Base-by-base conservation (phyloP, 2,329 filamentous ascomycete genomes). In the Berkeleyomyces rouxiae region DNA sequence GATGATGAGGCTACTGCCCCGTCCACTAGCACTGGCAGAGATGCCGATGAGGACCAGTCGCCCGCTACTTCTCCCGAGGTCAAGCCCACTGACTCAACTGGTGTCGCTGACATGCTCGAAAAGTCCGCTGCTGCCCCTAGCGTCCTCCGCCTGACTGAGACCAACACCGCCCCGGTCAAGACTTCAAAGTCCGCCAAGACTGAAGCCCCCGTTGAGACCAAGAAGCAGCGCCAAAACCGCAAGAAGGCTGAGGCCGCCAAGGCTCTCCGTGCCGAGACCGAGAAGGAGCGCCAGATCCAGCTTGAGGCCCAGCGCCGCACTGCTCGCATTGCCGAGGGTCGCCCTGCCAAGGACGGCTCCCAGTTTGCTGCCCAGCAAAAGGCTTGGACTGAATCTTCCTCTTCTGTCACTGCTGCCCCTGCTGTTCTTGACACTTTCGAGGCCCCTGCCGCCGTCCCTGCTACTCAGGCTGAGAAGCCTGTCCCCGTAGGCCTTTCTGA, bases 141-240 rank as follows among this genome's bases (percentile, higher is more conserved):
- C 0, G 83, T 95, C 58, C 78, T 96, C 66, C 88, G 88, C 66
- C 78, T 97, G 66, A 61, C 64, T 51, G 61, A 64, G 36, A 93
- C 87, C 62, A 84, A 85, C 66, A 71, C 81, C 74, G 69, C 80
- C 74, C 71, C 83, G 79, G 75, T 80, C 70, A 77, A 81, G 66
- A 84, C 85, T 74, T 75, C 79, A 66, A 84, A 84, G 74, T 77
- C 81, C 69, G 75, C 78, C 67, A 82, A 85, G 75, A 76, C 79
- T 47, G 78, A 82, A 67, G 84, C 88, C 72, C 79, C 81, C 58
- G 81, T 80, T 16, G 88, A 96, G 78, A 87, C 86, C 23, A 96
- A 96, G 86, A 96, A 96, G 79, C 89, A 95, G 77, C 85, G 90
- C 65, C 91, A 96, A 77, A 93, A 96, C 76, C 83, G 86, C 68